Base-by-base conservation (phyloP, 2,329 filamentous ascomycete genomes). In the Fusarium temperatum region DNA sequence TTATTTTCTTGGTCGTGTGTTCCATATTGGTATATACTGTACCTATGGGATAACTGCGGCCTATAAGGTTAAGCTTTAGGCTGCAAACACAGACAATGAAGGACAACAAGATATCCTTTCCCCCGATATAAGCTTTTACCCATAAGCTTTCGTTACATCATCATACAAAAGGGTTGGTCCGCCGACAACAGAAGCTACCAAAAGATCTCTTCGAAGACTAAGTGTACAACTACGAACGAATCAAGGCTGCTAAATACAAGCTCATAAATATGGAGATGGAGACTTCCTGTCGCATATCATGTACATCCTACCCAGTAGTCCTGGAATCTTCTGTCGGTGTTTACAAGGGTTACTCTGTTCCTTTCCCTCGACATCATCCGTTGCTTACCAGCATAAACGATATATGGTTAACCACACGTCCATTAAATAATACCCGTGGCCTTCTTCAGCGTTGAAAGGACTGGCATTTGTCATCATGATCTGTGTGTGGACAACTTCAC, bases 241-340 rank as follows among this genome's bases (percentile, higher is more conserved):
- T 50, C 28, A 4, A n/a, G 28, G 10, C 7, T 17, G 8, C 12
- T 17, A 3, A 17, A 17, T 18, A 9, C 10, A 50, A 50, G 20
- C 7, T n/a, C 20, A 30, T 13, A 50, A 5, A 7, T 50, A 6
- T 7, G 5, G 17, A 15, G 4, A 11, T 15, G 4, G 6, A n/a
- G 1, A 18, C 4, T 14, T 9, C 20, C 5, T 15, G 5, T 12
- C 26, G 13, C 14, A 8, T 1, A 18, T 50, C 10, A 32, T n/a
- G 5, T n/a, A 6, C 5, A 7, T 32, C 28, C 15, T 32, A 4
- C 5, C 3, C 5, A 50, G n/a, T 20, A 22, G n/a, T 14, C n/a
- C 32, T 20, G 12, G 18, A 12, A 22, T 15, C 15, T 15, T 26
- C 5, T 36, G 32, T 15, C 18, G 6, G 17, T 36, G 30, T 36